Evolutionary conservation across 345 rosid species (phyloP).

Genomic region (Eutrema japonicum): DNA sequence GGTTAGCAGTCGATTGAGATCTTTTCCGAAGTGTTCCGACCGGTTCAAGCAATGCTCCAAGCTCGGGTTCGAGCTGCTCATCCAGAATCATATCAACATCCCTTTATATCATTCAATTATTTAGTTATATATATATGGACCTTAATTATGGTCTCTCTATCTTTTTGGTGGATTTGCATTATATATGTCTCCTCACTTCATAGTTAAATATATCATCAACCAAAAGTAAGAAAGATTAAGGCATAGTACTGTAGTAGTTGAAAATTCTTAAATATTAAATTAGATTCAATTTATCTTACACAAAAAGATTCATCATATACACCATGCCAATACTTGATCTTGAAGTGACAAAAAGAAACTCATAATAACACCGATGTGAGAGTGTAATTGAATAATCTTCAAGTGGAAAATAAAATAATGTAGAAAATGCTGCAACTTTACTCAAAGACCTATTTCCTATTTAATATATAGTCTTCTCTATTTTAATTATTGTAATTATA

Average conservation of each 20-base stretch:
- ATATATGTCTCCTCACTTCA: slow-evolving; percentile 30
- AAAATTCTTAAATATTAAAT: slow-evolving; percentile 18
- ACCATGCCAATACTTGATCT: slow-evolving; percentile 44
- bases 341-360: slow-evolving; percentile 48
- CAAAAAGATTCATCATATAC: slow-evolving; percentile 37
- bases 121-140: slow-evolving; percentile 25
- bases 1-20: no score
- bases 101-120: slow-evolving; percentile 41
- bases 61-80: no score
- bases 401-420: slow-evolving; percentile 44
- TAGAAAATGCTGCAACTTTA: slow-evolving; percentile 45
- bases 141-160: slow-evolving; percentile 28
- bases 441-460: slow-evolving; percentile 34
- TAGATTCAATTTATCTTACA: slow-evolving; percentile 30
- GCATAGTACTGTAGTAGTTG: slow-evolving; percentile 21
- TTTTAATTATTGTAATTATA: slow-evolving; percentile 16
- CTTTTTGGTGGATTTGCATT: slow-evolving; percentile 41
- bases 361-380: slow-evolving; percentile 38
- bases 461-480: slow-evolving; percentile 19
- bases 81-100: not conserved
- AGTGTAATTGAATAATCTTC: slow-evolving; percentile 43
- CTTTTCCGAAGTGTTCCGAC: no score
- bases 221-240: slow-evolving; percentile 34
- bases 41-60: no score
- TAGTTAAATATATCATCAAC: slow-evolving; percentile 31